Percentiles rank a stretch among this genome's conserved stretches.
Conservation (phyloP, 1,139 yeast species). For the Kluyveromyces sp. region DNA sequence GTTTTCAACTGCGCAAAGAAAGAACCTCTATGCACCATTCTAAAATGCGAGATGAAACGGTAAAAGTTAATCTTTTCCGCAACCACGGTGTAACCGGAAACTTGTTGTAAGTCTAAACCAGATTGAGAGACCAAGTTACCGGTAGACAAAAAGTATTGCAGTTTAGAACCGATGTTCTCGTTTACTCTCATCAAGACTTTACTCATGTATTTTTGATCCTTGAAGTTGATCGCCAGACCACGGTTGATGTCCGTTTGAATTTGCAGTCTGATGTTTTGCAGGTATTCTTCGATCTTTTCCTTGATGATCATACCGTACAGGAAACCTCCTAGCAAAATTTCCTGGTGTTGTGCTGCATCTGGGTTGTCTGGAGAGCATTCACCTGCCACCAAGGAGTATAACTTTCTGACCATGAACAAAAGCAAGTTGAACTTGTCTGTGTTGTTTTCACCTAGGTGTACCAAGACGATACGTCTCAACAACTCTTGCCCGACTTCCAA, state of each 20-base stretch:
- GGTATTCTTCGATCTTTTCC: constrained; percentile 91
- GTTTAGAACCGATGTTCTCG: constrained; percentile 89
- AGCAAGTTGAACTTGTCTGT: constrained; percentile 83
- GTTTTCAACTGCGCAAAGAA: constrained; percentile 97
- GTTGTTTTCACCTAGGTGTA: constrained; percentile 56
- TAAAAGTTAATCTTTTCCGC: constrained; percentile 97
- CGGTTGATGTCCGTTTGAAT: constrained; percentile 76
- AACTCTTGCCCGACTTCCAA: constrained; percentile 87
- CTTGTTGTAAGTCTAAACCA: constrained; percentile 96
- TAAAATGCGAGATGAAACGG: constrained; percentile 91
- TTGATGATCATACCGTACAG: constrained; percentile 93
- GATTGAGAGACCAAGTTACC: constrained; percentile 97
- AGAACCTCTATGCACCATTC: constrained; percentile 99
- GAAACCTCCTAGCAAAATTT: constrained; percentile 91
- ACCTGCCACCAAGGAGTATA: constrained; percentile 91
- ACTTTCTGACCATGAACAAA: constrained; percentile 89
- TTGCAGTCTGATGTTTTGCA: constrained; percentile 65
- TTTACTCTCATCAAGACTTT: constrained; percentile 74
- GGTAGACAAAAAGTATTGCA: constrained; percentile 90
- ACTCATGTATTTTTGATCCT: constrained; percentile 74
- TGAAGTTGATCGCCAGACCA: constrained; percentile 75
- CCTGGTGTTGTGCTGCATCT: constrained; percentile 99
- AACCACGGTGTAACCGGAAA: constrained; percentile 95
- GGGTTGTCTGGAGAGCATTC: constrained; percentile 97
- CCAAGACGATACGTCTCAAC: constrained; percentile 75